Conservation (phyloP, 306 rosid species). For the Acacia acuminata region DNA sequence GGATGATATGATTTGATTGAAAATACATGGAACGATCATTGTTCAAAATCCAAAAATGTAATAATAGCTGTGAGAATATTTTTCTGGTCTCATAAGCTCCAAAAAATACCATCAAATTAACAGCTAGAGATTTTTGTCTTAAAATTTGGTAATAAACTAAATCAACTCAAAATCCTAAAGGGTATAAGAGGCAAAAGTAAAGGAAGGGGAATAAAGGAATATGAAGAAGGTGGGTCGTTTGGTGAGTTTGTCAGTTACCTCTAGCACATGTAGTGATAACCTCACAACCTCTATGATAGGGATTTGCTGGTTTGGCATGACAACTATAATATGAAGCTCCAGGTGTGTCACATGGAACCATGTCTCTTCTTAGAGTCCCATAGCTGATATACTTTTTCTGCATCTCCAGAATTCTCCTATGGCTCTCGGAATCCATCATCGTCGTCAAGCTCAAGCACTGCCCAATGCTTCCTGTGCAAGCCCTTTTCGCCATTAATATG, state of each 20-base stretch:
- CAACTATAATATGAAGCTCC: conserved; percentile 95
- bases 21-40: not conserved
- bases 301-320: conserved; percentile 64
- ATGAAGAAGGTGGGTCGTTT: conserved; percentile 21
- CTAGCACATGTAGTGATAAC: conserved; percentile 86
- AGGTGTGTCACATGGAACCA: conserved; percentile 76
- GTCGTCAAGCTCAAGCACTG: conserved; percentile 40
- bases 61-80: not conserved
- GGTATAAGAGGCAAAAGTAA: no score
- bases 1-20: not conserved
- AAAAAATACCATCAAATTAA: not conserved
- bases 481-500: conserved; percentile 42
- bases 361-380: conserved; percentile 78
- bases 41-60: not conserved
- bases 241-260: conserved; percentile 42
- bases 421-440: conserved; percentile 59
- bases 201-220: not conserved
- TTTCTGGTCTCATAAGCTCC: not conserved
- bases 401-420: conserved; percentile 70
- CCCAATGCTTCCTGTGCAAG: conserved; percentile 47
- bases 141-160: not conserved
- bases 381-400: conserved; percentile 86
- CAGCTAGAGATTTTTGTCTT: not conserved
- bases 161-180: not conserved
- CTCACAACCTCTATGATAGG: conserved; percentile 84